phyloP scores from a whole-genome alignment of 192 early-diverging fungal species.

The Cladochytrium replicatum region DNA sequence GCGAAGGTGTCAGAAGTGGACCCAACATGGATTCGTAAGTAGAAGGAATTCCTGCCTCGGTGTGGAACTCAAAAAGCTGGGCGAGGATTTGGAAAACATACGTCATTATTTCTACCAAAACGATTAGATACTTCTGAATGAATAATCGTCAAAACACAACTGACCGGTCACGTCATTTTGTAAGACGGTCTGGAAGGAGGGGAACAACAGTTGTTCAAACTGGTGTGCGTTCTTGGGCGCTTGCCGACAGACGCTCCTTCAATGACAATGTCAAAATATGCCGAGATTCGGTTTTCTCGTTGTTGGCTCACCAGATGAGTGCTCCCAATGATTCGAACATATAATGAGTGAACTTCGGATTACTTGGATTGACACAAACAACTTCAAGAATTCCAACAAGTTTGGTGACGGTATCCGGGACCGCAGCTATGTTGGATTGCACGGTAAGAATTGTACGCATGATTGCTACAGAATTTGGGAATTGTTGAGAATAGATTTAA shows the following conservation, averaged over 20 bases:
- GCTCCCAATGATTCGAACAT: constrained; percentile 87
- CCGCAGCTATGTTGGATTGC: constrained; percentile 54
- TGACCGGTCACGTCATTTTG: constrained; percentile 62
- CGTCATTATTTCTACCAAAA: constrained; percentile 74
- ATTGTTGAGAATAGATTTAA: constrained; percentile 3
- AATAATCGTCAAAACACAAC: background rate
- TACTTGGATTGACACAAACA: constrained; percentile 90
- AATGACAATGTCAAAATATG: no score
- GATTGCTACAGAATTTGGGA: constrained; percentile 33
- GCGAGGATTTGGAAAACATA: constrained; percentile 96
- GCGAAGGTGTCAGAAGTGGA: constrained; percentile 69
- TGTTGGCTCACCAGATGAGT: constrained; percentile 56
- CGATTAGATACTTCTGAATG: background rate
- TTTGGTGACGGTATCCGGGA: constrained; percentile 63
- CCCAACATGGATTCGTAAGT: constrained; percentile 64
- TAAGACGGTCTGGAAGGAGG: constrained; percentile 81
- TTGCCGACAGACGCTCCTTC: no score
- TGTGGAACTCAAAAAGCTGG: constrained; percentile 74
- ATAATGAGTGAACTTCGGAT: constrained; percentile 97
- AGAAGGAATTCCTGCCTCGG: constrained; percentile 50
- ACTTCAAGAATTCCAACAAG: constrained; percentile 74
- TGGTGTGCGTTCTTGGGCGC: no score
- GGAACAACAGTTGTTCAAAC: constrained; percentile 83
- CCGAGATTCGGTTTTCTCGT: background rate
- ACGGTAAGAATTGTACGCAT: constrained; percentile 81